Base-by-base conservation (phyloP, 495 filamentous ascomycete genomes). In the Aspergillus cavernicola region DNA sequence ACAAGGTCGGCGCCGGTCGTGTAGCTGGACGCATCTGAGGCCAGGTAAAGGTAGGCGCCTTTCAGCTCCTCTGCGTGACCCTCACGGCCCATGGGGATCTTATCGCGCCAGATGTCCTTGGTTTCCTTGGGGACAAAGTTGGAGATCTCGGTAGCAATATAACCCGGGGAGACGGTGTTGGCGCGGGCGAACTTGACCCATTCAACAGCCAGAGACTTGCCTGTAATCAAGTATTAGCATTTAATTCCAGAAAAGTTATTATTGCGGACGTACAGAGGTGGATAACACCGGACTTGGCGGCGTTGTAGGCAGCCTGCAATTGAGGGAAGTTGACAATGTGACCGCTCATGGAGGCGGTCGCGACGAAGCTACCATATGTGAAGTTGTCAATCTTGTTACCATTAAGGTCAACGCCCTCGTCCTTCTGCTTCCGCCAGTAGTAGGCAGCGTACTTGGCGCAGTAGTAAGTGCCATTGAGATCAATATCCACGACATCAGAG, bases 311-410 rank as follows among this genome's bases (percentile, higher is more conserved):
- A 9, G 85, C 79, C 68, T 96, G 91, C 56, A 90, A 63, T 71
- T 96, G 90, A 13, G 92, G 91, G 49, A 92, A 81, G 62, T 96
- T 96, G 61, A 85, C 87, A 59, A 96, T 88, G 67, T 92, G 89
- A 3, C 86, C 89, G 66, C 82, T 86, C 82, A 92, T 92, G 58
- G 82, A 87, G 3, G 89, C 81, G 6, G 89, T 93, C 19, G 85
- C 81, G 63, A 92, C 80, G 65, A 92, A 90, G 68, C 83, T 87
- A 10, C 89, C 89, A 15, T 78, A 73, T 18, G 70, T 80, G 58
- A 81, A 91, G 56, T 81, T 81, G 53, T 83, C 74, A 24, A 91
- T 73, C 67, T 78, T 79, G 58, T 84, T 75, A 53, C 88, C 88
- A 63, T 84, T 79, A 43, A 82, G 54, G 33, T 83, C 81, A 1